Evolutionary conservation across 1,284 basidiomycete genomes (phyloP), one percentile per base, ranked within the genome.

Genomic region (Sutorius eximius): DNA sequence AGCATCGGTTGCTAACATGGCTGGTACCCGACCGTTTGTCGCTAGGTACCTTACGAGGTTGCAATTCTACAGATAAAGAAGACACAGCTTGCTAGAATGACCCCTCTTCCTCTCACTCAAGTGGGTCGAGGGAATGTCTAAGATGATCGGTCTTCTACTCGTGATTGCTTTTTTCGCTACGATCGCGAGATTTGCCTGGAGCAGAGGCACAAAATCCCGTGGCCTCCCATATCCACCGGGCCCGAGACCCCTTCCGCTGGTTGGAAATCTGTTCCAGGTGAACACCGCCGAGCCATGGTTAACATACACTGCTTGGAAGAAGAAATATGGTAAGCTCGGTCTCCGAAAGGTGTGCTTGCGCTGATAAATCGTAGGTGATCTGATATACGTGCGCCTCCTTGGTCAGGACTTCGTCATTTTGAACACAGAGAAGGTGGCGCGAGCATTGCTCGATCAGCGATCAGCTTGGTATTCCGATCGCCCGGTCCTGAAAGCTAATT

Each of bases 401-500:
- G 61, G 59, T 9, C 61, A 64, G 18, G 45, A 46, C 20, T 66
- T 68, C 36, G 22, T 65, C 37, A 41, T 65, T 33, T 33, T 66
- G 22, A 68, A 65, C 52, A 56, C 66, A 6, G 64, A 67, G 45
- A 68, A 64, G 49, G 27, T 38, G 11, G 64, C 67, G 3, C 60
- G 61, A 40, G 59, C 49, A 8, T 51, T 66, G n/a, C 49, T 66
- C 4, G 64, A 66, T 11, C 64, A 65, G 27, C 65, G 66, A 9
- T 69, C 64, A 2, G 46, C 52, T 0, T 48, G 64, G 45, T 66
- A 68, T 13, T 66, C 66, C 2, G 64, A 66, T 48, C 56, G 66
- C 8, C 65, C 64, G 2, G 49, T 52, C 8, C 47, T 65, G 10
- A 53, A 48, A n/a, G 52, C 53, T 2, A 38, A 63, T 24, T 47